Conservation (phyloP, 208 protist species). For the Naegleria lovaniensis region DNA sequence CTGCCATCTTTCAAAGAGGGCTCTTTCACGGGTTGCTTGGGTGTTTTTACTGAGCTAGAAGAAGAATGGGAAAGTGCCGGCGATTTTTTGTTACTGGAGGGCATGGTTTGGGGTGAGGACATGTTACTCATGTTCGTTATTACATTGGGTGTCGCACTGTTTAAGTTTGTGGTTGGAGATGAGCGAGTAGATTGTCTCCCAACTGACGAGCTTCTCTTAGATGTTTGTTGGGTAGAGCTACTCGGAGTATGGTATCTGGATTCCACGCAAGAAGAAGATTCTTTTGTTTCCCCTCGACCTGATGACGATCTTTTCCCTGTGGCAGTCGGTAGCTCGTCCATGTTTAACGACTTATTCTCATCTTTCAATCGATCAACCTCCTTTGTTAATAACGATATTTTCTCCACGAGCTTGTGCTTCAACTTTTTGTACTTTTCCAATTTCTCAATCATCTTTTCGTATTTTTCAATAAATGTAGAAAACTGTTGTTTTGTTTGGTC, state of each 20-base stretch:
- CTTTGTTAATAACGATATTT: neutral
- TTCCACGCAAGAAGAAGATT: neutral
- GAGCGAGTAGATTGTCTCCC: neutral
- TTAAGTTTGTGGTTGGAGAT: neutral
- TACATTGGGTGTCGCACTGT: neutral
- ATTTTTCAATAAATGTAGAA: neutral
- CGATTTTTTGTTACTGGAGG: neutral
- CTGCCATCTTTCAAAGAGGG: neutral
- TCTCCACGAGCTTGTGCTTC: neutral
- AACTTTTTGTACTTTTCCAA: neutral
- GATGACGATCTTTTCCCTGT: neutral
- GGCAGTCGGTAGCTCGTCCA: neutral
- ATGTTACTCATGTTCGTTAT: neutral
- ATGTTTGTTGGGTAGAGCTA: neutral
- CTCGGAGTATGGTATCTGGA: neutral
- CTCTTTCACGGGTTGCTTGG: neutral
- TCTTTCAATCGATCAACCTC: neutral
- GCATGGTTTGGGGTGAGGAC: neutral
- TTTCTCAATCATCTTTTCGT: neutral
- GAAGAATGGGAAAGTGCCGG: neutral
- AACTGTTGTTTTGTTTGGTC: neutral
- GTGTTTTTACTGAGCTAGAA: neutral
- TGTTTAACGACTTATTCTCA: neutral
- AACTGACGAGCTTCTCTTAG: neutral
- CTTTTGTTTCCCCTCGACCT: neutral